Conservation (phyloP, 1,284 basidiomycete genomes). For the Polyporus tsugae region DNA sequence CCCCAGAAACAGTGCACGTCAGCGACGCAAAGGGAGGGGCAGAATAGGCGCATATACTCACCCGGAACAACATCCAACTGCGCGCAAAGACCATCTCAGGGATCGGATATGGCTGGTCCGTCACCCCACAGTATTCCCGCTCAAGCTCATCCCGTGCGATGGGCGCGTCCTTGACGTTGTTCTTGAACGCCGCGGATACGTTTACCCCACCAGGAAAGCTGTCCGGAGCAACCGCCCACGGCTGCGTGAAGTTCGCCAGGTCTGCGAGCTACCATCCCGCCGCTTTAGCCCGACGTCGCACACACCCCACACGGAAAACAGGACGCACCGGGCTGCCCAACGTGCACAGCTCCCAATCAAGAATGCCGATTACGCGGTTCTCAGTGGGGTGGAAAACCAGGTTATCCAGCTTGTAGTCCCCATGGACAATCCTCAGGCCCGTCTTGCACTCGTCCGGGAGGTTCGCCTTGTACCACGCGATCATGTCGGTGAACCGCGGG, state of each 20-base stretch:
- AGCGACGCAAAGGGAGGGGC: constrained; percentile 1
- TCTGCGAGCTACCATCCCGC: constrained; percentile 79
- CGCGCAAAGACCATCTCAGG: constrained; percentile 78
- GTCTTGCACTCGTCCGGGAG: constrained; percentile 79
- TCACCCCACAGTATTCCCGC: constrained; percentile 74
- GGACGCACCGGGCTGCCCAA: constrained; percentile 80
- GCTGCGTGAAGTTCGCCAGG: constrained; percentile 88
- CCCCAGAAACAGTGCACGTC: neutral
- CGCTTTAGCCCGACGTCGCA: neutral
- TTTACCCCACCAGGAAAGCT: constrained; percentile 31
- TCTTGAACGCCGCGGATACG: constrained; percentile 64
- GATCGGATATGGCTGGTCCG: constrained; percentile 74
- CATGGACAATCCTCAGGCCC: constrained; percentile 87
- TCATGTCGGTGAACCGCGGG: constrained; percentile 76
- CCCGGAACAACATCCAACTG: constrained; percentile 90
- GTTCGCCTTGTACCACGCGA: constrained; percentile 79
- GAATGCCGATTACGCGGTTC: constrained; percentile 91
- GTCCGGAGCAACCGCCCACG: constrained; percentile 75
- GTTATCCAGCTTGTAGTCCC: constrained; percentile 98
- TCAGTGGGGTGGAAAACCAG: constrained; percentile 93
- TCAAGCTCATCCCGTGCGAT: constrained; percentile 81
- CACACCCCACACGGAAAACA: constrained; percentile 7
- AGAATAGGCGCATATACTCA: constrained; percentile 48
- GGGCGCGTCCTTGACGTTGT: constrained; percentile 62
- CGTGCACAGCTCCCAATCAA: constrained; percentile 98